A percentile compares a stretch with the other conserved stretches of the same genome.
Evolutionary conservation across 108 stramenopile species (phyloP).

Genomic region (Nitzschia palea): DNA sequence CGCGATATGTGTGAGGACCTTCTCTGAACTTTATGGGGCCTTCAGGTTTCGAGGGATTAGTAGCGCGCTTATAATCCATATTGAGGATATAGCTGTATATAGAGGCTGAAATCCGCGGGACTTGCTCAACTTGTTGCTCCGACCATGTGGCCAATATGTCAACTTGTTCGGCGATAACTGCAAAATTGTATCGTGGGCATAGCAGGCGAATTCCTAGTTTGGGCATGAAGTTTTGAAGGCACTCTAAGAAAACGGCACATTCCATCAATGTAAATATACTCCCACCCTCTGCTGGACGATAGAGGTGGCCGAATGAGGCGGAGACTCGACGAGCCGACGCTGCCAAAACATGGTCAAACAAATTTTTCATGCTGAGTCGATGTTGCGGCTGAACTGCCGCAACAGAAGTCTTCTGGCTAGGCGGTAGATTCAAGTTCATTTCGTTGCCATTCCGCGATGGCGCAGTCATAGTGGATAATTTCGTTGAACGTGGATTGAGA

Average conservation of each 20-base stretch:
- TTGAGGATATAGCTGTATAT: slow-evolving; percentile 7
- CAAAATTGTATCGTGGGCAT: slow-evolving; percentile 24
- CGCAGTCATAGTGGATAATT: too few relatives aligned
- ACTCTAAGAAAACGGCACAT: slow-evolving; percentile 25
- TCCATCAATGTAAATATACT: slow-evolving; percentile 25
- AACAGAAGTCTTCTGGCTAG: too few relatives aligned
- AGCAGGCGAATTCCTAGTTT: slow-evolving; percentile 34
- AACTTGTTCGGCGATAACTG: neutral
- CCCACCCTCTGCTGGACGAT: slow-evolving; percentile 24
- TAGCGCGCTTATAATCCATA: slow-evolving; percentile 17
- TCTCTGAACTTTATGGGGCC: slow-evolving; percentile 18
- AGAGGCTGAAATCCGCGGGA: slow-evolving; percentile 1
- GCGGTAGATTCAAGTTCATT: too few relatives aligned
- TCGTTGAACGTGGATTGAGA: too few relatives aligned
- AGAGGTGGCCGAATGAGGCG: slow-evolving; percentile 9
- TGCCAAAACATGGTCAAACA: neutral
- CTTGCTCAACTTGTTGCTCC: neutral
- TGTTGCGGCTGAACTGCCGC: neutral
- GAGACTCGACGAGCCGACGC: neutral
- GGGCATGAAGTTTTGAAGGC: neutral
- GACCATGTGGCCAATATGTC: neutral
- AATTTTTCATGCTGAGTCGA: neutral
- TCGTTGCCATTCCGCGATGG: too few relatives aligned
- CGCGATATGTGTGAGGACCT: slow-evolving; percentile 5
- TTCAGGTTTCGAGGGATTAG: slow-evolving; percentile 9